These are phyloP conservation scores for Hortiboletus flavorubellus DNA, from an alignment of 768 basidiomycete species.

Conservation along the genomic window DNA sequence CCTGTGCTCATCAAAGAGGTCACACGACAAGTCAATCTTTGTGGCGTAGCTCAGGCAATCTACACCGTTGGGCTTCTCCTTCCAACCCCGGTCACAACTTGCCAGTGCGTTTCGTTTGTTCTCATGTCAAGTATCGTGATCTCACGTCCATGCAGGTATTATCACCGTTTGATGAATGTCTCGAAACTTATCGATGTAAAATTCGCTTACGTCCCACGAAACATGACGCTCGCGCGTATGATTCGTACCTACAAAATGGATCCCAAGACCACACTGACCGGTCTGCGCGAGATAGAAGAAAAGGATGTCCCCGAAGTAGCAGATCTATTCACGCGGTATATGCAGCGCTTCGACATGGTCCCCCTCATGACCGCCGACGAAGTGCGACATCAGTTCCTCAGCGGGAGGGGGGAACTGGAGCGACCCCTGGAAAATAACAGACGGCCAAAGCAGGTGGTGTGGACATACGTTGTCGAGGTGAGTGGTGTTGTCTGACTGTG, in stretches of 20 bases:
- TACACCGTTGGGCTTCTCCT: conserved; percentile 94
- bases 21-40: conserved; percentile 86
- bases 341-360: conserved; percentile 81
- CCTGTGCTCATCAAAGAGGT: conserved; percentile 98
- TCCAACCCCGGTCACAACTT: conserved; percentile 89
- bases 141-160: conserved; percentile 55
- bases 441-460: conserved; percentile 82
- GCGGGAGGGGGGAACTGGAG: conserved; percentile 64
- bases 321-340: conserved; percentile 70
- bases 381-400: conserved; percentile 81
- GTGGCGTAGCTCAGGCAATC: conserved; percentile 93
- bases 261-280: conserved; percentile 45
- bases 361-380: conserved; percentile 77
- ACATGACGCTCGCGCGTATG: conserved; percentile 90
- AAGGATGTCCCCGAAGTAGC: conserved; percentile 69
- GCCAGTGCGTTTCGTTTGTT: conserved; percentile 49
- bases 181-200: conserved; percentile 87
- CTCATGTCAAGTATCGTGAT: background rate
- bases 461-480: conserved; percentile 95
- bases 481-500: conserved; percentile 27
- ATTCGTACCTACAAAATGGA: conserved; percentile 72
- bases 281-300: conserved; percentile 86
- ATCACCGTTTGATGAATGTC: conserved; percentile 88
- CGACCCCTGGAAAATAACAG: conserved; percentile 35
- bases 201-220: conserved; percentile 85